A percentile compares a stretch with the other conserved stretches of the same genome.
These are phyloP conservation scores for Russula sp. DNA, from an alignment of 768 basidiomycete genomes.

Conservation along the genomic window DNA sequence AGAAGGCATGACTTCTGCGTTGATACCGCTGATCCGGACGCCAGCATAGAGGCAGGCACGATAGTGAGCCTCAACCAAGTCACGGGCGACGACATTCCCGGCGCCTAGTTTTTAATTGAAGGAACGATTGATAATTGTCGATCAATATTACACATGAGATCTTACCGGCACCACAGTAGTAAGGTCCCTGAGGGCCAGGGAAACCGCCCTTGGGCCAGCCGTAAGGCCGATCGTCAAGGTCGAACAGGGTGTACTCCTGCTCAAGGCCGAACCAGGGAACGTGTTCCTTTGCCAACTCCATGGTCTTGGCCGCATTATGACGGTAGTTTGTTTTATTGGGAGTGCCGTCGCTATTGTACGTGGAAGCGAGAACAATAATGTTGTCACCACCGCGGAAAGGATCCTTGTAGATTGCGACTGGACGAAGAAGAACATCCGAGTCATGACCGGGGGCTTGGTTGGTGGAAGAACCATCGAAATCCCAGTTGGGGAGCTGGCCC, in stretches of 20 bases:
- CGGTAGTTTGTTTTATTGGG: conserved; percentile 97
- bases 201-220: conserved; percentile 99
- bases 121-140: not conserved
- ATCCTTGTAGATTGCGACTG: conserved; percentile 96
- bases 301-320: conserved; percentile 89
- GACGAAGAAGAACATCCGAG: conserved; percentile 98
- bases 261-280: conserved; percentile 98
- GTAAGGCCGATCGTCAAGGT: conserved; percentile 82
- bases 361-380: conserved; percentile 94
- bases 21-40: conserved; percentile 98
- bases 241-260: conserved; percentile 98
- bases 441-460: conserved; percentile 94
- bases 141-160: conserved; percentile 21
- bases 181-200: conserved; percentile 98
- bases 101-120: conserved; percentile 58
- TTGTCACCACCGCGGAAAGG: conserved; percentile 99
- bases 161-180: conserved; percentile 98
- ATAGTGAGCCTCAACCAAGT: conserved; percentile 99
- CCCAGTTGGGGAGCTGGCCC: conserved; percentile 92
- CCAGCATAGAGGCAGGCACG: conserved; percentile 93
- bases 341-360: conserved; percentile 98
- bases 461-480: conserved; percentile 98
- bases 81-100: conserved; percentile 97
- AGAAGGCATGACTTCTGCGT: conserved; percentile 99
- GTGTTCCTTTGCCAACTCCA: conserved; percentile 82